phyloP scores from a whole-genome alignment of 2,329 filamentous ascomycete genomes.

The Phialophora verrucosa region DNA sequence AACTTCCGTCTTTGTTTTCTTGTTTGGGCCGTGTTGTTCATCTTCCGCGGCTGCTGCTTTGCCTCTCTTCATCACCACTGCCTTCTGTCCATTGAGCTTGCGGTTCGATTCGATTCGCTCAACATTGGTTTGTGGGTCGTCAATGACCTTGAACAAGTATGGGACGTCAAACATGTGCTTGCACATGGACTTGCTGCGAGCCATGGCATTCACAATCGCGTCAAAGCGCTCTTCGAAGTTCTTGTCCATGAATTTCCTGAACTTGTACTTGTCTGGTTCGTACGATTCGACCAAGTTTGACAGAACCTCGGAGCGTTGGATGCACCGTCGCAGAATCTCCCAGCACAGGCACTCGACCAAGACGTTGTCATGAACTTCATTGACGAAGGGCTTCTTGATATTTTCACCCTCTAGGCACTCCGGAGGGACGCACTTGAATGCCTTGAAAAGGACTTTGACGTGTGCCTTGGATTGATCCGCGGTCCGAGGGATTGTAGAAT shows the following conservation, averaged over 20 bases:
- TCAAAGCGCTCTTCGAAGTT: slow-evolving; percentile 40
- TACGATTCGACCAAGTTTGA: slow-evolving; percentile 40
- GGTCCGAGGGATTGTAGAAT: slow-evolving; percentile 42
- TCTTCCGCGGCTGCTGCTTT: slow-evolving; percentile 40
- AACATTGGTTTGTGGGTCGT: slow-evolving; percentile 44
- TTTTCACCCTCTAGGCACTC: slow-evolving; percentile 42
- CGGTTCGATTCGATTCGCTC: slow-evolving; percentile 45
- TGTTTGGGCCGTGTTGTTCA: slow-evolving; percentile 1
- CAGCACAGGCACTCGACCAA: slow-evolving; percentile 45
- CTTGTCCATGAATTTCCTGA: slow-evolving; percentile 24
- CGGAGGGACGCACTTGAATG: slow-evolving; percentile 43
- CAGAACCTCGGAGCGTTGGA: slow-evolving; percentile 38
- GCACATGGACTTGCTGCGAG: slow-evolving; percentile 48
- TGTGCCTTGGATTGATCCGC: slow-evolving; percentile 38
- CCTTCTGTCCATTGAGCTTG: slow-evolving; percentile 44
- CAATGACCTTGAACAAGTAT: slow-evolving; percentile 45
- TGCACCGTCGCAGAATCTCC: slow-evolving; percentile 43
- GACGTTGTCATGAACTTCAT: slow-evolving; percentile 38
- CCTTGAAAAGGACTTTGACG: slow-evolving; percentile 43
- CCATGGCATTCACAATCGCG: slow-evolving; percentile 31
- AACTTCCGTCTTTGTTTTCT: slow-evolving; percentile 18
- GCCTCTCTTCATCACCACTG: slow-evolving; percentile 43
- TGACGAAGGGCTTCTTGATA: slow-evolving; percentile 44
- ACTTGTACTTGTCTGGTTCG: slow-evolving; percentile 39
- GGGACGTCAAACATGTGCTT: slow-evolving; percentile 47